Percentiles rank a stretch among this genome's conserved stretches.
Evolutionary conservation across 129 eudicot genomes (phyloP).

Genomic region (Kitagawia praeruptora): DNA sequence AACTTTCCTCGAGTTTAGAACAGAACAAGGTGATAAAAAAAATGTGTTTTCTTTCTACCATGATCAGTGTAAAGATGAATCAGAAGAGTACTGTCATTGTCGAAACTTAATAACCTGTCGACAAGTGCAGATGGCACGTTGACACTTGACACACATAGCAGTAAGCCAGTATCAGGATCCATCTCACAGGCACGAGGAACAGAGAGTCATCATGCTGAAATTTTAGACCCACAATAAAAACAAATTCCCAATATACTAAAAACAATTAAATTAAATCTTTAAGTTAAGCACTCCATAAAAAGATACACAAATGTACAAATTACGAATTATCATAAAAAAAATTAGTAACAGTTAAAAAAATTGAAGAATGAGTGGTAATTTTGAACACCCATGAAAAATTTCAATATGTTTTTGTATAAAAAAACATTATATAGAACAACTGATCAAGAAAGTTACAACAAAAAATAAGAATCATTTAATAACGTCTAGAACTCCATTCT

Average conservation of each 20-base stretch:
- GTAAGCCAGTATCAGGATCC: constrained; percentile 61
- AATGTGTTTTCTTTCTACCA: constrained; percentile 26
- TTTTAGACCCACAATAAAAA: not conserved
- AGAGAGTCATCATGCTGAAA: constrained; percentile 80
- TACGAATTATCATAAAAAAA: no score
- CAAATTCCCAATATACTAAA: not conserved
- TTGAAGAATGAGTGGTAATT: no score
- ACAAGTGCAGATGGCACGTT: constrained; percentile 76
- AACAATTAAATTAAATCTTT: not conserved
- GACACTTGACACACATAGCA: constrained; percentile 67
- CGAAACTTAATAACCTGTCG: constrained; percentile 62
- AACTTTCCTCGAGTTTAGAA: no score
- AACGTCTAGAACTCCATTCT: constrained; percentile 7
- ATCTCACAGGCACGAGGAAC: constrained; percentile 70
- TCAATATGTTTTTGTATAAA: not conserved
- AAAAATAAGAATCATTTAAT: not conserved
- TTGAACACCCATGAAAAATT: not conserved
- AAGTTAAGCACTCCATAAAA: no score
- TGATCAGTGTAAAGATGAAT: constrained; percentile 91
- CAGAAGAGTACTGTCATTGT: constrained; percentile 37
- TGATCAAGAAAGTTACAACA: not conserved
- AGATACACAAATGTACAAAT: no score
- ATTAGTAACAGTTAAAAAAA: no score
- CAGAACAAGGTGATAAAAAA: no score
- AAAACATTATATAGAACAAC: not conserved